A percentile compares a stretch with the other conserved stretches of the same genome.
These are phyloP conservation scores for Aspergillus sp. DNA, from an alignment of 2,329 filamentous ascomycete species.

Conservation along the genomic window DNA sequence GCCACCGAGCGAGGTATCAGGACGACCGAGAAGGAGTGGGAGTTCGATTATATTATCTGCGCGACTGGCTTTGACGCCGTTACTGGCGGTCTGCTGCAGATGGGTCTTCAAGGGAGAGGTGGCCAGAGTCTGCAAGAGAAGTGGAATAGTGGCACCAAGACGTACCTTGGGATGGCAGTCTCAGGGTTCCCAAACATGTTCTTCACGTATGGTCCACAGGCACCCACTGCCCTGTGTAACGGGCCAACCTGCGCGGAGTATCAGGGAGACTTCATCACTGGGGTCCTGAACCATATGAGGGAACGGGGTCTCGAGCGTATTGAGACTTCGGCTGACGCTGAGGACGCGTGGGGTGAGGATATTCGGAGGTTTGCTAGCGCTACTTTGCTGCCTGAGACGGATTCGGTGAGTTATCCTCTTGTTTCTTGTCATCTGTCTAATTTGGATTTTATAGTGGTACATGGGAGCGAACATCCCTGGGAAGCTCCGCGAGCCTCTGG, in stretches of 20 bases:
- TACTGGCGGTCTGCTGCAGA: constrained; percentile 27
- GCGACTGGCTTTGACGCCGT: constrained; percentile 2
- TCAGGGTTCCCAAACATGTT: constrained; percentile 52
- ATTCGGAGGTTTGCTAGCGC: constrained; percentile 47
- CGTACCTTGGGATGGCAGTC: constrained; percentile 42
- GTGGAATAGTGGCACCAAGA: constrained; percentile 34
- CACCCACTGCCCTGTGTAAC: constrained; percentile 56
- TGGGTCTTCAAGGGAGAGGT: constrained; percentile 33
- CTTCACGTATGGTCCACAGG: constrained; percentile 56
- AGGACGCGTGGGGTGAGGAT: constrained; percentile 50
- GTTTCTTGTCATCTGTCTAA: background rate
- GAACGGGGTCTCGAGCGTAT: constrained; percentile 51
- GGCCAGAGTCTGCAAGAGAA: constrained; percentile 32
- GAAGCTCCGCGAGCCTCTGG: constrained; percentile 11
- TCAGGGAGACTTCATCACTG: constrained; percentile 57
- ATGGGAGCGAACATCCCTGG: constrained; percentile 25
- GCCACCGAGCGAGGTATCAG: constrained; percentile 43
- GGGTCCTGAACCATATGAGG: constrained; percentile 51
- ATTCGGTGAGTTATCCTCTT: constrained; percentile 11
- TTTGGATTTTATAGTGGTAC: constrained; percentile 16
- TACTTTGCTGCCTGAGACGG: constrained; percentile 48
- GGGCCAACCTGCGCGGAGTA: constrained; percentile 54
- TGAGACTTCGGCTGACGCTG: constrained; percentile 49
- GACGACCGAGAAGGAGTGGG: constrained; percentile 27
- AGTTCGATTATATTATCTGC: background rate